Base-by-base conservation (phyloP, 805 yeast species). In the Candida chilensis region DNA sequence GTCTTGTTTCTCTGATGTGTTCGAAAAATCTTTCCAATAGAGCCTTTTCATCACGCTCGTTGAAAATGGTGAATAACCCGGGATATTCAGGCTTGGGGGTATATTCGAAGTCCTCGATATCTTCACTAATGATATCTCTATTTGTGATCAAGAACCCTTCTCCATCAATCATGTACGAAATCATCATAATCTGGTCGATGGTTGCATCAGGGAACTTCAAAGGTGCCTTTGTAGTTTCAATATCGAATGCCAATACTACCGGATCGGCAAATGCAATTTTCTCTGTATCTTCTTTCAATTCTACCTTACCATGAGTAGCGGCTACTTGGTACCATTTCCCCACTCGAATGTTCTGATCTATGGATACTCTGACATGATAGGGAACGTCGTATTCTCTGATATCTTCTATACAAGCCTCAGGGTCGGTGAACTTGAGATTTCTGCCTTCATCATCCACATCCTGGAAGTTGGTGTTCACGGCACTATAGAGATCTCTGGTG, bases 131-230 rank as follows among this genome's bases (percentile, higher is more conserved):
- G 43, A 92, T 86, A 42, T 88, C 96, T 44, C 99, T 64, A 50
- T 92, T 92, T 7, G 97, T 92, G 36, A 92, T 94, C 24, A 92
- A 60, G 48, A 62, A 92, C 22, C 99, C 99, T 43, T 85, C 94
- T 8, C 97, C 98, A 50, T 92, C 98, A 37, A 92, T 88, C 98
- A 94, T 94, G 51, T 92, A 92, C 3, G 98, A 94, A 30, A 92
- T 92, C 98, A 94, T 94, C 96, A 92, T 92, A 24, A 92, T 72
- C 53, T 85, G 94, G 57, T 92, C 99, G 5, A 82, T 67, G 8
- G 80, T 65, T 5, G 96, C 71, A 45, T 86, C 98, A 0, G 99
- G 99, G 42, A 92, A 92, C 50, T 92, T 94, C 36, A 92, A 66
- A 2, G 97, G 97, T 9, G 94, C 86, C 50, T 92, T 92, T 10